Evolutionary conservation across 73 alveolate genomes (phyloP), one percentile per base, ranked within the genome.

Genomic region (Blepharisma japonicum): DNA sequence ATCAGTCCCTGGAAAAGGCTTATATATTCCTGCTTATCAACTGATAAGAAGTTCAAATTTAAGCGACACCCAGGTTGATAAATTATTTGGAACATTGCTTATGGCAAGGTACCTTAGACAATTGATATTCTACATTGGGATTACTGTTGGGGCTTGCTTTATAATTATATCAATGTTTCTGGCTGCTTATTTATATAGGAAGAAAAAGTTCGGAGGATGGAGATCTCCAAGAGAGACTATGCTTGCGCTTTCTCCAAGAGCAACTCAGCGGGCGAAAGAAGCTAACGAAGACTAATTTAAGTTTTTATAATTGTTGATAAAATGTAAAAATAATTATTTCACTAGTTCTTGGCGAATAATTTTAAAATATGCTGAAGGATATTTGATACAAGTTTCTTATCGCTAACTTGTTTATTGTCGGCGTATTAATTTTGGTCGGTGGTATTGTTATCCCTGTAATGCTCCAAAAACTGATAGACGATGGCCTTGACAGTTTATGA

Each of bases 141-240:
- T 61, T 4, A 61, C 23, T 61, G 74, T 25, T 25, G 74, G 74
- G 4, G 14, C 50, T 1, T n/a, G 18, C 23, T 61, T 61, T 14
- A 5, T 61, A 8, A 39, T 61, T 1, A 14, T 61, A 18, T n/a
- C 74, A 61, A 8, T 61, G 74, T 14, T 61, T 25, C 2, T 14
- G 18, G 74, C 18, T 8, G 74, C 23, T 18, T n/a, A 8, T 18
- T 18, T 61, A 2, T 61, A 61, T 5, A 61, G 74, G 23, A 14
- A 61, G 14, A 61, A 61, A 25, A 61, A 61, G 38, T 61, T 20
- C 47, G 49, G 23, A 20, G 23, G 50, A 9, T 61, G 74, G 74
- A 61, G 47, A 2, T 61, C 74, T n/a, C 39, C 50, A 25, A 14
- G 74, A 25, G 23, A 61, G 18, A 61, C 74, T 32, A 32, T 32